Evolutionary conservation across 2,329 filamentous ascomycete genomes (phyloP), one percentile per base, ranked within the genome.

Genomic region (Fusarium cicatricum): DNA sequence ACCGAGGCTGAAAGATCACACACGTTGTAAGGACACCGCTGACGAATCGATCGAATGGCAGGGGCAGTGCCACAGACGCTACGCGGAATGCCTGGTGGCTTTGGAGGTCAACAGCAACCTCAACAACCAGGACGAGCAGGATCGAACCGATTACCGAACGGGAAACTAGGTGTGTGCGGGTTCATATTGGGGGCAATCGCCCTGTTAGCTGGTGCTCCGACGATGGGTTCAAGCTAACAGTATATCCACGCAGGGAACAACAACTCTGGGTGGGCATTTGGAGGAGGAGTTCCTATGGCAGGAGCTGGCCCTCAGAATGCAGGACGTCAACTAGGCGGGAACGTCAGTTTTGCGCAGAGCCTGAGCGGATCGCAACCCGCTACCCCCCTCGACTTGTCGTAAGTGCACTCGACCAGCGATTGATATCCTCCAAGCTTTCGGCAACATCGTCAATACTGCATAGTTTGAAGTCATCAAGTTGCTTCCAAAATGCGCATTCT

Each of bases 291-390:
- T 67, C 84, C 85, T 21, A 87, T 89, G 82, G 81, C 84, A 53
- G 76, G 77, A 66, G 80, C 79, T 67, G 78, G 78, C 37, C 77
- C 86, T 52, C 83, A 80, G 68, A 85, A 79, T 61, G 77, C 80
- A 43, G 73, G 77, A 49, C 78, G 83, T 69, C 81, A 85, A 75
- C 74, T 85, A 68, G 80, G 81, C 59, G 79, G 84, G 66, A 86
- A 82, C 72, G 77, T 86, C 55, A 89, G 85, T 73, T 89, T 89
- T 74, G 85, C 86, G 42, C 86, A 89, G 71, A 88, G 85, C 70
- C 76, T 89, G 68, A 82, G 81, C 68, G 84, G 84, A 59, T 87
- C 85, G 53, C 85, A 87, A 73, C 81, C 84, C 65, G 77, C 82
- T 64, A 85, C 85, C 60, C 81, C 85, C 36, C 74, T 89, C 56